phyloP scores from a whole-genome alignment of 1,284 basidiomycete species.

The Mycosarcoma maydis region DNA sequence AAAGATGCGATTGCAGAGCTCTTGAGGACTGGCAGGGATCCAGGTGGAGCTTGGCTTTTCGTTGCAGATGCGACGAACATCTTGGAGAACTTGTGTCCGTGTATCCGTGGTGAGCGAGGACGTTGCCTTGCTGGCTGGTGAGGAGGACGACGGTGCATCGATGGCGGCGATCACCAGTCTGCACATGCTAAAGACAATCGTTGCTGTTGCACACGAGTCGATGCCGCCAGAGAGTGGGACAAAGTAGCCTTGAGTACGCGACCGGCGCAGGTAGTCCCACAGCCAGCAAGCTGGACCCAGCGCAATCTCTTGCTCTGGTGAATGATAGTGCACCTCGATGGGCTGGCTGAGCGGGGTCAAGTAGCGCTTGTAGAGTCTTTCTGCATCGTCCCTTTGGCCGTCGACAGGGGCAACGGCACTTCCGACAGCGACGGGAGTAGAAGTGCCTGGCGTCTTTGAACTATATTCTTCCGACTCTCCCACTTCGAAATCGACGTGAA shows the following conservation, averaged over 20 bases:
- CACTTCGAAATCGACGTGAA: slow-evolving; percentile 69
- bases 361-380: slow-evolving; percentile 26
- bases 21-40: slow-evolving; percentile 82
- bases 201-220: slow-evolving; percentile 93
- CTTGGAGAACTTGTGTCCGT: slow-evolving; percentile 88
- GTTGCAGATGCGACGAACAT: slow-evolving; percentile 87
- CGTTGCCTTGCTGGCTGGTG: neutral
- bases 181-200: slow-evolving; percentile 97
- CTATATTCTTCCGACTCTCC: slow-evolving; percentile 67
- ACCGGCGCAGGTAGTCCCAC: slow-evolving; percentile 97
- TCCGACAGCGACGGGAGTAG: slow-evolving; percentile 11
- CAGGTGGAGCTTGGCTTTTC: slow-evolving; percentile 83
- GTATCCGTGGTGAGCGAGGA: slow-evolving; percentile 34
- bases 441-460: slow-evolving; percentile 30
- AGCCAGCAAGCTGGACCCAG: slow-evolving; percentile 98
- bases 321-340: slow-evolving; percentile 79
- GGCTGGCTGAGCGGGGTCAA: slow-evolving; percentile 38
- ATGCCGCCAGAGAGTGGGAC: slow-evolving; percentile 97
- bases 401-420: neutral
- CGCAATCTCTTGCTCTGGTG: slow-evolving; percentile 97
- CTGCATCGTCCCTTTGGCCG: slow-evolving; percentile 7
- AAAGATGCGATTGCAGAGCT: slow-evolving; percentile 87
- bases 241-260: slow-evolving; percentile 93
- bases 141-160: neutral
- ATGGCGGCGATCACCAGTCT: slow-evolving; percentile 80